These are phyloP conservation scores for Albophoma yamanashiensis DNA, from an alignment of 2,329 filamentous ascomycete species.

Conservation along the genomic window DNA sequence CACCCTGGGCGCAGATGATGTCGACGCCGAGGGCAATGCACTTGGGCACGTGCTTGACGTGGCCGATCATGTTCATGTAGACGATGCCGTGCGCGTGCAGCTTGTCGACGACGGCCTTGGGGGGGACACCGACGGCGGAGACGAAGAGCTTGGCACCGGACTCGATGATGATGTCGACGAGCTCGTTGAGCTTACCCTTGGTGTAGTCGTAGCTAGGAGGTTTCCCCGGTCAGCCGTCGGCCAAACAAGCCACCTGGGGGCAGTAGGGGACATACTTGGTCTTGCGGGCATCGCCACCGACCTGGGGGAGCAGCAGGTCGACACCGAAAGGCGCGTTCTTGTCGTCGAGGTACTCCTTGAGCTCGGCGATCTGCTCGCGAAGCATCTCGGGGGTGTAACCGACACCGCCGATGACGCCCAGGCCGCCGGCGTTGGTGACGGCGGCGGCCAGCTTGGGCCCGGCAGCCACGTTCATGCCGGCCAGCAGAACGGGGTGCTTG, in stretches of 20 bases:
- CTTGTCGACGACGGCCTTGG: constrained; percentile 77
- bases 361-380: constrained; percentile 83
- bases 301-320: constrained; percentile 85
- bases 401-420: constrained; percentile 92
- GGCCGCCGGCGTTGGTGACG: constrained; percentile 90
- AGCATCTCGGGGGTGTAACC: constrained; percentile 98
- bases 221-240: background rate
- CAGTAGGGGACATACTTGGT: constrained; percentile 53
- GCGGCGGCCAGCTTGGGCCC: constrained; percentile 93
- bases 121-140: constrained; percentile 88
- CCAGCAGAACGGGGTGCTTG: constrained; percentile 89
- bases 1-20: constrained; percentile 96
- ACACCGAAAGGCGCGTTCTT: constrained; percentile 95
- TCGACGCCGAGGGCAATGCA: constrained; percentile 86
- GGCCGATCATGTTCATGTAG: constrained; percentile 99
- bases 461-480: constrained; percentile 98
- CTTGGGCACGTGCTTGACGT: constrained; percentile 98
- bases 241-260: background rate
- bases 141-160: constrained; percentile 89
- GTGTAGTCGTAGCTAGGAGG: constrained; percentile 88
- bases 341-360: constrained; percentile 79
- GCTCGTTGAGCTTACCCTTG: constrained; percentile 90
- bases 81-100: constrained; percentile 80
- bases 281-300: constrained; percentile 88
- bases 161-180: constrained; percentile 87